Evolutionary conservation across 176 grass and related monocot species (phyloP).

Genomic region (Triticum turgidum): DNA sequence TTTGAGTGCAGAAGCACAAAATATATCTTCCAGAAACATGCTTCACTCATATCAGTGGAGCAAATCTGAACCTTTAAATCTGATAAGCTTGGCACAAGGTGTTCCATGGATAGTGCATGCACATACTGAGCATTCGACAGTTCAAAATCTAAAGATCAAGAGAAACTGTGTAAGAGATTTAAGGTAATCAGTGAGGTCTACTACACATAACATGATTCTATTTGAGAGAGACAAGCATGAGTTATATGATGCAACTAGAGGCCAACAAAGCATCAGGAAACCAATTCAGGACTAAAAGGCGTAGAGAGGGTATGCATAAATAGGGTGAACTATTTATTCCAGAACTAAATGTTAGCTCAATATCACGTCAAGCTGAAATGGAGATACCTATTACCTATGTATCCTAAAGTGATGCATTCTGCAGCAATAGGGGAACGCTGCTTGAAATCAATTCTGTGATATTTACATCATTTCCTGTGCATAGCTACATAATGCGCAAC

Average conservation of each 20-base stretch:
- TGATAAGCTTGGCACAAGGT: conserved; percentile 47
- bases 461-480: not conserved
- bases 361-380: not conserved
- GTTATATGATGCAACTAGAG: not conserved
- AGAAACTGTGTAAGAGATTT: conserved; percentile 9
- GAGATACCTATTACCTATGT: not conserved
- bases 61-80: conserved; percentile 53
- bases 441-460: not conserved
- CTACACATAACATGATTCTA: not conserved
- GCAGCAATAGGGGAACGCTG: not conserved
- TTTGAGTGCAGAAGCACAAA: conserved; percentile 81
- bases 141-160: conserved; percentile 56
- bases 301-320: not conserved
- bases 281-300: not conserved
- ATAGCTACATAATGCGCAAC: not conserved
- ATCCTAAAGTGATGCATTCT: not conserved
- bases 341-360: not conserved
- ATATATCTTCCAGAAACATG: conserved; percentile 86
- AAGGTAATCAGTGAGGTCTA: not conserved
- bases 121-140: conserved; percentile 60
- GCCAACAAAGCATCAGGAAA: not conserved
- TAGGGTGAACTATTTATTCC: conserved; percentile 6
- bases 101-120: conserved; percentile 56
- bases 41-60: conserved; percentile 75
- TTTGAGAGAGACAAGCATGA: not conserved